phyloP scores from a whole-genome alignment of 176 grass and related monocot genomes.

The Saccharum spontaneum region DNA sequence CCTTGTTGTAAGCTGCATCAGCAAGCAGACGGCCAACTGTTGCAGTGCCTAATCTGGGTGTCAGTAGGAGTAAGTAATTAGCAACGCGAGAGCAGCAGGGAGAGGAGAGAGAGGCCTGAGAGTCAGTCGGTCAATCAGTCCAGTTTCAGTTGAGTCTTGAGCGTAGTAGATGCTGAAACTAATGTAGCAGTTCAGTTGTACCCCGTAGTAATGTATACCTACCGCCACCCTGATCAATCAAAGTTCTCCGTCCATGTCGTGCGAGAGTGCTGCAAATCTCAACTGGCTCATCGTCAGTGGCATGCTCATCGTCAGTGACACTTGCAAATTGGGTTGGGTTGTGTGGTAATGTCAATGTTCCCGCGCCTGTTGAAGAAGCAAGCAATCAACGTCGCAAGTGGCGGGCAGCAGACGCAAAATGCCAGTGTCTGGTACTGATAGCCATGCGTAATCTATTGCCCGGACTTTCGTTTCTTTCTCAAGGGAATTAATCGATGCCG shows the following conservation, averaged over 20 bases:
- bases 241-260: background rate
- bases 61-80: background rate
- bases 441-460: background rate
- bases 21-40: background rate
- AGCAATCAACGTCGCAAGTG: background rate
- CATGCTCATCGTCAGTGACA: too few relatives aligned
- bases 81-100: background rate
- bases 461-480: background rate
- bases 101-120: background rate
- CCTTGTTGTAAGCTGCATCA: background rate
- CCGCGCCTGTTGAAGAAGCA: background rate
- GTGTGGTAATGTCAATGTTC: background rate
- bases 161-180: background rate
- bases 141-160: background rate
- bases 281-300: too few relatives aligned
- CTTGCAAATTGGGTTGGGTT: too few relatives aligned
- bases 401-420: background rate
- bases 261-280: too few relatives aligned
- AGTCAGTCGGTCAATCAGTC: background rate
- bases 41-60: background rate
- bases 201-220: background rate
- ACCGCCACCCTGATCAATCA: background rate
- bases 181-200: slow-evolving; percentile 22
- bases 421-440: background rate
- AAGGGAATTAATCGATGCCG: too few relatives aligned